Conservation (phyloP, 2,329 filamentous ascomycete species). For the Penicillium expansum region DNA sequence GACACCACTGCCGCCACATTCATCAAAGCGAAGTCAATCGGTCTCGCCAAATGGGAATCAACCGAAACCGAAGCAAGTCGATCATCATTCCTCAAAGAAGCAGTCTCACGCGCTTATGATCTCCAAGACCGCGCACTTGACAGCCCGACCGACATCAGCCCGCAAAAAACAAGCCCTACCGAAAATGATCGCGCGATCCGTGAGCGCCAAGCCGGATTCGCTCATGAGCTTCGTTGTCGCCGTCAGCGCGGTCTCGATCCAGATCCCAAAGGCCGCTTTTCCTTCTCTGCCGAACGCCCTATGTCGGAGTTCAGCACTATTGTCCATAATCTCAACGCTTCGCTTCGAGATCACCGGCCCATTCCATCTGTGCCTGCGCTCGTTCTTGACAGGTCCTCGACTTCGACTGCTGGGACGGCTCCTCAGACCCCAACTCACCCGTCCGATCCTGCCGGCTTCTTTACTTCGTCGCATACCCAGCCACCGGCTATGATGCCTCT, state of each 20-base stretch:
- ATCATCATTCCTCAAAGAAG: constrained; percentile 59
- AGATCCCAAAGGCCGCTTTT: constrained; percentile 14
- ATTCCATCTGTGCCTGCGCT: constrained; percentile 5
- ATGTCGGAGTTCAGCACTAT: constrained; percentile 41
- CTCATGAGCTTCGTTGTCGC: constrained; percentile 32
- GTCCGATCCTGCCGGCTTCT: constrained; percentile 6
- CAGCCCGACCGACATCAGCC: constrained; percentile 1
- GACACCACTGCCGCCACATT: constrained; percentile 49
- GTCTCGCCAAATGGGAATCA: constrained; percentile 57
- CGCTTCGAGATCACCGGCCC: constrained; percentile 14
- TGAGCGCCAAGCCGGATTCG: constrained; percentile 34
- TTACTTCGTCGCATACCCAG: constrained; percentile 15
- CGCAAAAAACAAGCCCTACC: constrained; percentile 12
- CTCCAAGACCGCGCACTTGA: constrained; percentile 28
- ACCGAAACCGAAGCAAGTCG: constrained; percentile 49
- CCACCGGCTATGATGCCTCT: constrained; percentile 13
- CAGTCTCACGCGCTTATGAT: constrained; percentile 59
- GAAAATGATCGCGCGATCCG: constrained; percentile 19
- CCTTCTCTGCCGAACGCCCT: constrained; percentile 38
- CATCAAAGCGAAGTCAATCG: constrained; percentile 51
- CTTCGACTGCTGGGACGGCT: constrained; percentile 18
- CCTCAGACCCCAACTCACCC: constrained; percentile 12
- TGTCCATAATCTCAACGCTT: constrained; percentile 34
- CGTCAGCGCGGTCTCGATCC: constrained; percentile 14
- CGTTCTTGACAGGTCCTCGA: constrained; percentile 12